Evolutionary conservation across 768 basidiomycete genomes (phyloP).

Genomic region (Auriscalpium microsporum): DNA sequence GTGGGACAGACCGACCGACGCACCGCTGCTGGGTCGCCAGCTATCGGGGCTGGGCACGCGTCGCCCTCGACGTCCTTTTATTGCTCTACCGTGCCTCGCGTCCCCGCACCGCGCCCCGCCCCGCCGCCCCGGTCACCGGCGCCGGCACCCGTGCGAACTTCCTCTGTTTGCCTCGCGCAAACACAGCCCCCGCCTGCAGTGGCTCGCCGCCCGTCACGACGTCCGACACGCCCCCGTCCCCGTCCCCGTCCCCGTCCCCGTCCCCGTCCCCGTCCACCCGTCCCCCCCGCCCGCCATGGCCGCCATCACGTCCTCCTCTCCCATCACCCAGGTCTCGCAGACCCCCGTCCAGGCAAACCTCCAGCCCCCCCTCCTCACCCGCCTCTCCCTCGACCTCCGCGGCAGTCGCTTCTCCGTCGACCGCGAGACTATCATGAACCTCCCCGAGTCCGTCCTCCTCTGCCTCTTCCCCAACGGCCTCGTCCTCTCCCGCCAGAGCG

Average conservation of each 20-base stretch:
- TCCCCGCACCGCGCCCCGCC: no score
- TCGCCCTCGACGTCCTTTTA: no score
- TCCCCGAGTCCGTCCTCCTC: slow-evolving; percentile 93
- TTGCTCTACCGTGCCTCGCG: no score
- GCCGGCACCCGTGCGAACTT: no score
- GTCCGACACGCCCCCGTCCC: neutral
- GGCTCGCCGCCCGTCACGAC: neutral
- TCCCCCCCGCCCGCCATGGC: slow-evolving; percentile 26
- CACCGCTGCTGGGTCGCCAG: no score
- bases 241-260: neutral
- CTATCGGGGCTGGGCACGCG: no score
- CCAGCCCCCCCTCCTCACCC: slow-evolving; percentile 81
- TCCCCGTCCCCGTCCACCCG: neutral
- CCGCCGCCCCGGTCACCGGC: no score
- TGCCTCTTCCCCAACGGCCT: slow-evolving; percentile 97
- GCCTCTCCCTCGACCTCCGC: slow-evolving; percentile 86
- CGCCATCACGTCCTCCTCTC: slow-evolving; percentile 35
- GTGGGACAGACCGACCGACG: no score
- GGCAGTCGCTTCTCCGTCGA: slow-evolving; percentile 90
- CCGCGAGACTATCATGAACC: slow-evolving; percentile 95
- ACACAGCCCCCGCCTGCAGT: neutral
- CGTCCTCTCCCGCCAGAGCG: slow-evolving; percentile 82
- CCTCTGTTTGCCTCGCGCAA: neutral
- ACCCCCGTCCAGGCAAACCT: slow-evolving; percentile 59
- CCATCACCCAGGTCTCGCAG: slow-evolving; percentile 50